Evolutionary conservation across 495 filamentous ascomycete species (phyloP).

Genomic region (Penicillium macrosclerotiorum): DNA sequence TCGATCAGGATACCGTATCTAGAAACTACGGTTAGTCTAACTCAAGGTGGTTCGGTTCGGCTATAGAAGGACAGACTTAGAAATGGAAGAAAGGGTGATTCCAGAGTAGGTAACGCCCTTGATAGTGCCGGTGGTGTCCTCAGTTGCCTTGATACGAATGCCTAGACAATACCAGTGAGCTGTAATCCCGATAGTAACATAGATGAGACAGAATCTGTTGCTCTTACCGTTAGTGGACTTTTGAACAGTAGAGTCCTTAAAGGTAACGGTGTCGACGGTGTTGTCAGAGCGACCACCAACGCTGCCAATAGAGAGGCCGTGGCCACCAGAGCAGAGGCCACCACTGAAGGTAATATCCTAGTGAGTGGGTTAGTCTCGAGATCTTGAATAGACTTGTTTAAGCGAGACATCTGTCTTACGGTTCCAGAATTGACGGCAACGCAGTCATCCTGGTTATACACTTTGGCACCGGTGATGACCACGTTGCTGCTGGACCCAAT

Average conservation of each 20-base stretch:
- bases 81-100: constrained; percentile 24
- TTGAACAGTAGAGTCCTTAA: constrained; percentile 43
- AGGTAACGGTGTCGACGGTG: constrained; percentile 50
- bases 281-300: constrained; percentile 60
- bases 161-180: constrained; percentile 7
- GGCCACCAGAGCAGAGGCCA: constrained; percentile 51
- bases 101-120: constrained; percentile 22
- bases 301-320: constrained; percentile 60
- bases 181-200: neutral
- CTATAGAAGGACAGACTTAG: constrained; percentile 8
- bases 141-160: constrained; percentile 27
- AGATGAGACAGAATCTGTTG: neutral
- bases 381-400: neutral
- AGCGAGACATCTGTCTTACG: neutral
- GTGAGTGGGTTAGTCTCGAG: neutral
- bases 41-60: neutral
- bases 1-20: constrained; percentile 61
- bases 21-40: neutral
- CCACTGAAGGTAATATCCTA: constrained; percentile 48
- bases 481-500: constrained; percentile 51
- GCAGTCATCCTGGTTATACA: constrained; percentile 67
- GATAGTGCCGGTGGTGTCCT: constrained; percentile 25
- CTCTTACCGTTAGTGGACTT: constrained; percentile 47
- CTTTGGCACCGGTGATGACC: constrained; percentile 52
- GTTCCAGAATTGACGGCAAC: constrained; percentile 55